These are phyloP conservation scores for Globisporangium middletonii DNA, from an alignment of 352 stramenopile species.

Conservation along the genomic window DNA sequence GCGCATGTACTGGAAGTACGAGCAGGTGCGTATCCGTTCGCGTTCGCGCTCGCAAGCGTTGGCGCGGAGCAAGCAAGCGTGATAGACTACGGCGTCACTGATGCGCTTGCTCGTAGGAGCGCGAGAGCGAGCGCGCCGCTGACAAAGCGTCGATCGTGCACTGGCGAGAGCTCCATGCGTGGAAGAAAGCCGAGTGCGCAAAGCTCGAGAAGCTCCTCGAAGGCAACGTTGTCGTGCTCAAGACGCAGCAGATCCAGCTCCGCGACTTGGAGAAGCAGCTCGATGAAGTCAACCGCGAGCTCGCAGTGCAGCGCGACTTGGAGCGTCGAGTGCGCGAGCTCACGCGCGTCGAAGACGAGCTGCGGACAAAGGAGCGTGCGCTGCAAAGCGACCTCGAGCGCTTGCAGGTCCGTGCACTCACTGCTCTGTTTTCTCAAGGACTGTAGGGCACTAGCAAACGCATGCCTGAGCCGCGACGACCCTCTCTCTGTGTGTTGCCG, in stretches of 20 bases:
- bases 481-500: neutral
- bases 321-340: slow-evolving; percentile 39
- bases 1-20: slow-evolving; percentile 68
- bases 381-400: slow-evolving; percentile 26
- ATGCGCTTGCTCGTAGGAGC: slow-evolving; percentile 11
- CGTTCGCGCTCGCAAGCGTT: neutral
- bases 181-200: slow-evolving; percentile 31
- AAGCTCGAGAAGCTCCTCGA: slow-evolving; percentile 53
- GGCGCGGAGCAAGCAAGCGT: neutral
- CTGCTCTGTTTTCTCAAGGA: neutral
- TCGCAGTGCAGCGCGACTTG: slow-evolving; percentile 20
- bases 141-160: slow-evolving; percentile 35
- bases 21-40: slow-evolving; percentile 15
- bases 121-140: slow-evolving; percentile 33
- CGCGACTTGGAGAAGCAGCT: slow-evolving; percentile 36
- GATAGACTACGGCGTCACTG: neutral
- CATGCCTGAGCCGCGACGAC: neutral
- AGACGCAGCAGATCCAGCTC: slow-evolving; percentile 44
- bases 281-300: slow-evolving; percentile 8
- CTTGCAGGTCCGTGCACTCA: slow-evolving; percentile 22
- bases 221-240: slow-evolving; percentile 44
- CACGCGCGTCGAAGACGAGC: slow-evolving; percentile 21
- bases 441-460: too few species aligned
- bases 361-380: slow-evolving; percentile 22
- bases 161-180: slow-evolving; percentile 48